These are phyloP conservation scores for Quercus robur DNA, from an alignment of 306 rosid species.

Conservation along the genomic window DNA sequence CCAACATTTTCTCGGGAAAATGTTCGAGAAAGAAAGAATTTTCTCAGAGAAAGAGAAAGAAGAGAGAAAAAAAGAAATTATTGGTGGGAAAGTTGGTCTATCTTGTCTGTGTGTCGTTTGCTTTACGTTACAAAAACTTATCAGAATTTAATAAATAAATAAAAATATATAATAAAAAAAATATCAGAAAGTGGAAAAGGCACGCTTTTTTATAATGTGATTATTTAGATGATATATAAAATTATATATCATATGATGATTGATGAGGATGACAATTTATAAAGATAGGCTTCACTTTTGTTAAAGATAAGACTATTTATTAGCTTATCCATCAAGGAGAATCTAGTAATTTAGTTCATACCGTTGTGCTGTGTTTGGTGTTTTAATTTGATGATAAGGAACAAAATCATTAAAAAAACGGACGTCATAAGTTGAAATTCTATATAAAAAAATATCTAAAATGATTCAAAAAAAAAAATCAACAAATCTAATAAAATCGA, in stretches of 20 bases:
- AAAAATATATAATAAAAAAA: background rate
- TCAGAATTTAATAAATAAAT: no score
- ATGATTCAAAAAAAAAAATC: no score
- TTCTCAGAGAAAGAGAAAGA: background rate
- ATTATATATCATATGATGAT: no score
- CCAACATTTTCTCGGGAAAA: conserved; percentile 32
- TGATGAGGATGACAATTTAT: background rate
- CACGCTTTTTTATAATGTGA: background rate
- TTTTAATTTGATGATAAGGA: fast-evolving
- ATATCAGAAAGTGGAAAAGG: background rate
- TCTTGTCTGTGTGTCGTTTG: background rate
- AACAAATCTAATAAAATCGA: no score
- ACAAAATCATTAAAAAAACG: fast-evolving
- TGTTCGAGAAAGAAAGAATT: background rate
- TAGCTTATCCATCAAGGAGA: no score
- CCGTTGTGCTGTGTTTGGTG: no score
- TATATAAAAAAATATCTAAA: no score
- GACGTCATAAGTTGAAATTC: fast-evolving
- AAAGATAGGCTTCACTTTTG: no score
- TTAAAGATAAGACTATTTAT: no score
- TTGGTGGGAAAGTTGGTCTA: background rate
- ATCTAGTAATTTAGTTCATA: no score
- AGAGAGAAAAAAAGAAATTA: background rate
- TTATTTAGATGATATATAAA: background rate
- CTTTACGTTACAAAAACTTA: background rate